Evolutionary conservation across 768 basidiomycete genomes (phyloP).

Genomic region (Boletus barrowsii): DNA sequence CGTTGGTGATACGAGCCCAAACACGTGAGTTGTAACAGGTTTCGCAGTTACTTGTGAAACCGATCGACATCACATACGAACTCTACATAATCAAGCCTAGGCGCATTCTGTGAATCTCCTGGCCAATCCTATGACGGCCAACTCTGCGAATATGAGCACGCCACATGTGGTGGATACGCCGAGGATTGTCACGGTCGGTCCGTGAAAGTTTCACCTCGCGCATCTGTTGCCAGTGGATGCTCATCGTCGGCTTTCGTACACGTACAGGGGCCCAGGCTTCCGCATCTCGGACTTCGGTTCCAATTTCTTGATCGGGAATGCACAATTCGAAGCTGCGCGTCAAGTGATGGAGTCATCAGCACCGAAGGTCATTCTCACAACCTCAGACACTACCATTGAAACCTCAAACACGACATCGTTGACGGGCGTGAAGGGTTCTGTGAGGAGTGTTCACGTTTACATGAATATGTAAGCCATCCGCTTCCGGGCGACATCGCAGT

Average conservation of each 20-base stretch:
- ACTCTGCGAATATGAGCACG: constrained; percentile 65
- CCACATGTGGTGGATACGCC: constrained; percentile 70
- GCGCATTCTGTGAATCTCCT: constrained; percentile 76
- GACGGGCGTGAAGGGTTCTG: constrained; percentile 51
- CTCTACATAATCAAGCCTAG: constrained; percentile 37
- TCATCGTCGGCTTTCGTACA: not conserved
- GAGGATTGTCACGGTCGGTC: constrained; percentile 72
- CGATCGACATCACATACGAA: not conserved
- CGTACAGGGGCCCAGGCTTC: constrained; percentile 69
- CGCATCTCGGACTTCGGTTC: constrained; percentile 72
- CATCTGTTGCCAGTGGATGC: not conserved
- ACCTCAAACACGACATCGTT: constrained; percentile 29
- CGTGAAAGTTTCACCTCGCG: constrained; percentile 8
- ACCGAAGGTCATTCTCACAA: constrained; percentile 14
- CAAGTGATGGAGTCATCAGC: constrained; percentile 48
- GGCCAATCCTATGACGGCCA: constrained; percentile 65
- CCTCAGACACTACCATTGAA: constrained; percentile 16
- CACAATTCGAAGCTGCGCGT: constrained; percentile 68
- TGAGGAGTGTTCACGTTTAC: constrained; percentile 69
- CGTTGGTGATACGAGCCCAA: constrained; percentile 76
- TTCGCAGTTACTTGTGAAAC: not conserved
- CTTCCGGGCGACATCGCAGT: not conserved
- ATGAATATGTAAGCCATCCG: constrained; percentile 58
- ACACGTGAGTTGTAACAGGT: constrained; percentile 53
- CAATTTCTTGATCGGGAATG: constrained; percentile 66